Percentiles rank a stretch among this genome's conserved stretches.
Conservation (phyloP, 805 yeast species). For the Cyberlindnera galapagoensis region DNA sequence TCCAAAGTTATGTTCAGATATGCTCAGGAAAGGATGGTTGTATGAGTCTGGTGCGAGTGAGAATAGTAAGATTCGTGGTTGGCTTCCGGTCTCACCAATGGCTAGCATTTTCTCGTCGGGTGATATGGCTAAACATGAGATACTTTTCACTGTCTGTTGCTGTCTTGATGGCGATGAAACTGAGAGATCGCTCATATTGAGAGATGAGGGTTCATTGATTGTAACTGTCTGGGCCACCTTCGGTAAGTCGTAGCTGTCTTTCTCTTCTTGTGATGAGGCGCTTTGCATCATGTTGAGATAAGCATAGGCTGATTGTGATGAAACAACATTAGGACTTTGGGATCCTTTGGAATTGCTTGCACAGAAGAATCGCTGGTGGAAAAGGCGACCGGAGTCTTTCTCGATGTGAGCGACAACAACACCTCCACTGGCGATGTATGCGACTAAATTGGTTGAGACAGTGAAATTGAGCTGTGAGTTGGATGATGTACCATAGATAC, state of each 20-base stretch:
- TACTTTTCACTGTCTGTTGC: slow-evolving; percentile 39
- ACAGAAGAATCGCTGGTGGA: slow-evolving; percentile 44
- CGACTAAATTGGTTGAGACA: slow-evolving; percentile 35
- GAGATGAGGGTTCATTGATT: neutral
- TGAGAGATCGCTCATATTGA: neutral
- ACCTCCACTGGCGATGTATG: slow-evolving; percentile 55
- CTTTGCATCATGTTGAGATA: slow-evolving; percentile 12
- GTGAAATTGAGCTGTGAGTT: slow-evolving; percentile 34
- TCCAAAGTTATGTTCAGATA: slow-evolving; percentile 63
- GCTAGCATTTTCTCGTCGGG: slow-evolving; percentile 51
- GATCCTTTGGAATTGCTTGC: slow-evolving; percentile 28
- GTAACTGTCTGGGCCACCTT: slow-evolving; percentile 11
- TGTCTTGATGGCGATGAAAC: slow-evolving; percentile 10
- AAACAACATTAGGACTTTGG: neutral
- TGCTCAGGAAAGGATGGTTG: slow-evolving; percentile 43
- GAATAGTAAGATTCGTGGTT: slow-evolving; percentile 56
- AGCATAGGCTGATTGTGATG: slow-evolving; percentile 10
- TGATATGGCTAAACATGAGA: slow-evolving; percentile 52
- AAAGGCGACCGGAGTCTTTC: slow-evolving; percentile 13
- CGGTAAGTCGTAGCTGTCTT: slow-evolving; percentile 13
- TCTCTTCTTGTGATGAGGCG: slow-evolving; percentile 9
- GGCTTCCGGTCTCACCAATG: slow-evolving; percentile 66
- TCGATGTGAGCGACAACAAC: slow-evolving; percentile 41
- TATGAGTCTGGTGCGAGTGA: slow-evolving; percentile 47
- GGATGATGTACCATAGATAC: slow-evolving; percentile 44